Conservation (phyloP, 306 rosid genomes). For the Mimosa bimucronata region DNA sequence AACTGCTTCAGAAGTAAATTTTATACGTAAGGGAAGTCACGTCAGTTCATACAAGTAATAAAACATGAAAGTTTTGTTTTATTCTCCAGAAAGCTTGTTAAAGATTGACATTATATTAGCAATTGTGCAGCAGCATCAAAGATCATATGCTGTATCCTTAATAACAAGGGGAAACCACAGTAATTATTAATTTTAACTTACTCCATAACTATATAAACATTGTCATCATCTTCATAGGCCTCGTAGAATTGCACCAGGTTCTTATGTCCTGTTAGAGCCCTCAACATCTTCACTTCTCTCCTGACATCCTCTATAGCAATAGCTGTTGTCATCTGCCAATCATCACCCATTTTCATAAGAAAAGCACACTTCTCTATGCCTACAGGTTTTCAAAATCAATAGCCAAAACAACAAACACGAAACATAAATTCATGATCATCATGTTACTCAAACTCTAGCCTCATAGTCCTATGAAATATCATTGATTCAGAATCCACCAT, state of each 20-base stretch:
- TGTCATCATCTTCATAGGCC: conserved; percentile 62
- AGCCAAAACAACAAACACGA: conserved; percentile 5
- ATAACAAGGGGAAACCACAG: not conserved
- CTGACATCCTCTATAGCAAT: conserved; percentile 65
- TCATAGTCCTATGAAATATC: not conserved
- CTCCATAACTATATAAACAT: conserved; percentile 67
- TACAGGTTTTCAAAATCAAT: conserved; percentile 7
- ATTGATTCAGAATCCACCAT: not conserved
- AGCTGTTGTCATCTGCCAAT: conserved; percentile 65
- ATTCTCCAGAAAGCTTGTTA: not conserved
- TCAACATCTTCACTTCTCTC: conserved; percentile 68
- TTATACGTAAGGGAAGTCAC: not conserved
- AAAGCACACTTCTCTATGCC: not conserved
- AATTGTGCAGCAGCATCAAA: not conserved
- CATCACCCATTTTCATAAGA: conserved; percentile 25
- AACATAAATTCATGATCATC: not conserved
- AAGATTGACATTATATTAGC: not conserved
- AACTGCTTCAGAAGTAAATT: not conserved
- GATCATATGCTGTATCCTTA: not conserved
- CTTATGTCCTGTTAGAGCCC: conserved; percentile 61
- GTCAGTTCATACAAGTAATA: not conserved
- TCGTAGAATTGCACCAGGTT: conserved; percentile 66
- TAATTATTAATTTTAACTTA: conserved; percentile 39
- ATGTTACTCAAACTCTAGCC: not conserved
- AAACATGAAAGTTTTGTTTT: not conserved